phyloP scores from a whole-genome alignment of 768 basidiomycete genomes.

The Leccinum sublutescens region DNA sequence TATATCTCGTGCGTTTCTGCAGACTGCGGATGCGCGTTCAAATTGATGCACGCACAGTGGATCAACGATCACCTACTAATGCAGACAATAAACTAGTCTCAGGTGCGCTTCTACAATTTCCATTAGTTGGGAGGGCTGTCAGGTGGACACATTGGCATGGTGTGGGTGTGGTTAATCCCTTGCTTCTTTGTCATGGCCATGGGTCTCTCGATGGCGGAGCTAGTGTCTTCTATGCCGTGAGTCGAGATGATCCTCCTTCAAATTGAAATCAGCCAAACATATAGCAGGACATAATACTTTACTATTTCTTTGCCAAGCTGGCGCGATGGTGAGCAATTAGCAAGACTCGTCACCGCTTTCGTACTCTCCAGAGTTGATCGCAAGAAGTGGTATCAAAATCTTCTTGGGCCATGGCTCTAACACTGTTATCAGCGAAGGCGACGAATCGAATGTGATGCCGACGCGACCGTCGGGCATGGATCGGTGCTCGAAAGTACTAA shows the following conservation, averaged over 20 bases:
- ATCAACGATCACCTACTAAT: too few species aligned
- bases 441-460: slow-evolving; percentile 26
- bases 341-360: slow-evolving; percentile 36
- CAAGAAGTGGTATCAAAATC: slow-evolving; percentile 35
- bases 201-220: slow-evolving; percentile 60
- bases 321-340: slow-evolving; percentile 31
- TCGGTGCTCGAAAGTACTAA: slow-evolving; percentile 29
- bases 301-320: neutral
- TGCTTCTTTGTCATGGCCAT: slow-evolving; percentile 64
- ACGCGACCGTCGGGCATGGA: slow-evolving; percentile 18
- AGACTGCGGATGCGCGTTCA: too few species aligned
- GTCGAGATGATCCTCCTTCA: slow-evolving; percentile 22
- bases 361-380: slow-evolving; percentile 43
- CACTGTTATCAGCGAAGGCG: slow-evolving; percentile 16
- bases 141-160: slow-evolving; percentile 63
- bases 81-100: too few species aligned
- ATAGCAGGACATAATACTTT: too few species aligned
- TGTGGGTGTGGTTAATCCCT: slow-evolving; percentile 75
- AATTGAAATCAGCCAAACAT: too few species aligned
- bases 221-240: slow-evolving; percentile 75
- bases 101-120: too few species aligned
- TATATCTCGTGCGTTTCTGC: too few species aligned
- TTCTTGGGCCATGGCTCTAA: slow-evolving; percentile 26
- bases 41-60: too few species aligned
- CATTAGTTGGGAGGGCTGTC: too few species aligned